Conservation (phyloP, 2,329 filamentous ascomycete species). For the Paecilomyces formosus region DNA sequence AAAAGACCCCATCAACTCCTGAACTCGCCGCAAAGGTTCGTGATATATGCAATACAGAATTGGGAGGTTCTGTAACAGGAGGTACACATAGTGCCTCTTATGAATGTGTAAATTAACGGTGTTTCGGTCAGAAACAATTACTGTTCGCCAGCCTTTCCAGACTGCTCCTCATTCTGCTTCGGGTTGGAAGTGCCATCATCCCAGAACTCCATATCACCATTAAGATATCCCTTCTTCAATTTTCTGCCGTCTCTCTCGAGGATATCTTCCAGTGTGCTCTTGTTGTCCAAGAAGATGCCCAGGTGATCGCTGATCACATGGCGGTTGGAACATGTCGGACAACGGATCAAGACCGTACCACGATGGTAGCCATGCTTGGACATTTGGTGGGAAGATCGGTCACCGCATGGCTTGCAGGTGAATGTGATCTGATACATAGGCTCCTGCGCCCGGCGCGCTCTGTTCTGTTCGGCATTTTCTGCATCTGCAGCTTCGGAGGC, state of each 20-base stretch:
- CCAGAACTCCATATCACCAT: conserved; percentile 92
- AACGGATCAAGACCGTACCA: conserved; percentile 82
- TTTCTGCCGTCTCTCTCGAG: conserved; percentile 51
- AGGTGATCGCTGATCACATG: conserved; percentile 92
- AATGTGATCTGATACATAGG: conserved; percentile 84
- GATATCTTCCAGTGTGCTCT: conserved; percentile 37
- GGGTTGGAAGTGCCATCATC: conserved; percentile 55
- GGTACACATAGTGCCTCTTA: background rate
- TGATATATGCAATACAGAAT: background rate
- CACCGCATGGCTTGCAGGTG: conserved; percentile 79
- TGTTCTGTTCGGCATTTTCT: conserved; percentile 26
- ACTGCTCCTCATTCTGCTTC: conserved; percentile 12
- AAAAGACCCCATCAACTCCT: background rate
- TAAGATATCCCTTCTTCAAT: conserved; percentile 67
- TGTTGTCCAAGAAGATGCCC: conserved; percentile 46
- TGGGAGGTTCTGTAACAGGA: background rate
- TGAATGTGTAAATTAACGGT: background rate
- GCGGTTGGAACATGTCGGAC: conserved; percentile 74
- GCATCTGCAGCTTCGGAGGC: conserved; percentile 19
- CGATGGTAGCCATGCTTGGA: conserved; percentile 94
- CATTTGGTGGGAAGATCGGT: conserved; percentile 74
- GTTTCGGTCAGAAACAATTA: background rate
- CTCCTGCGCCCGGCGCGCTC: conserved; percentile 33
- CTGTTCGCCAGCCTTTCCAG: conserved; percentile 7
- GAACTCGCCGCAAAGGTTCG: background rate